phyloP scores from a whole-genome alignment of 805 yeast species.

The Saccharomycopsis sp. region DNA sequence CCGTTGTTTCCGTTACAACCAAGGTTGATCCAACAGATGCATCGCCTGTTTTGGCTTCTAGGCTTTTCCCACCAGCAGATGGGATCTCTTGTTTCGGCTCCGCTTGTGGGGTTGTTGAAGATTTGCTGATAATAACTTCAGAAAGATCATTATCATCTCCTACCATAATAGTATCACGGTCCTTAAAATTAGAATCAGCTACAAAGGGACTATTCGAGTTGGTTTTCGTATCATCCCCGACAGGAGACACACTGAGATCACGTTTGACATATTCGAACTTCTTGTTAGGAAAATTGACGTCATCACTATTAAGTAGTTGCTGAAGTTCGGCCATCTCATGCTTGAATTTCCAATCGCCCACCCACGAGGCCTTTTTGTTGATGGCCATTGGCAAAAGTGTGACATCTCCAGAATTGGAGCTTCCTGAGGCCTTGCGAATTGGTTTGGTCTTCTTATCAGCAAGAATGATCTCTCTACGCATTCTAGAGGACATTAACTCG shows the following conservation, averaged over 20 bases:
- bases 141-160: neutral
- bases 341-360: slow-evolving; percentile 52
- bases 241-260: neutral
- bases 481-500: slow-evolving; percentile 49
- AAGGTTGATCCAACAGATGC: neutral
- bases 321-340: slow-evolving; percentile 37
- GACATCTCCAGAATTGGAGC: slow-evolving; percentile 37
- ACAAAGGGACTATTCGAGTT: neutral
- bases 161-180: neutral
- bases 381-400: slow-evolving; percentile 62
- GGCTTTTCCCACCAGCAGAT: neutral
- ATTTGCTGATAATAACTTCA: neutral
- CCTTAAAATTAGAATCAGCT: neutral
- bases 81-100: neutral
- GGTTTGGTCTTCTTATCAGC: slow-evolving; percentile 48
- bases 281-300: slow-evolving; percentile 1
- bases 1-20: neutral
- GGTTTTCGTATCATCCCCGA: neutral
- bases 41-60: neutral
- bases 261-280: slow-evolving; percentile 1
- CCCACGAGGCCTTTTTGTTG: slow-evolving; percentile 63
- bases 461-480: slow-evolving; percentile 60
- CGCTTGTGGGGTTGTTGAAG: neutral
- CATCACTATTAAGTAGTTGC: slow-evolving; percentile 22
- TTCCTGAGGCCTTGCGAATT: slow-evolving; percentile 33